phyloP scores from a whole-genome alignment of 2,329 filamentous ascomycete genomes.

The Fusarium sp. region DNA sequence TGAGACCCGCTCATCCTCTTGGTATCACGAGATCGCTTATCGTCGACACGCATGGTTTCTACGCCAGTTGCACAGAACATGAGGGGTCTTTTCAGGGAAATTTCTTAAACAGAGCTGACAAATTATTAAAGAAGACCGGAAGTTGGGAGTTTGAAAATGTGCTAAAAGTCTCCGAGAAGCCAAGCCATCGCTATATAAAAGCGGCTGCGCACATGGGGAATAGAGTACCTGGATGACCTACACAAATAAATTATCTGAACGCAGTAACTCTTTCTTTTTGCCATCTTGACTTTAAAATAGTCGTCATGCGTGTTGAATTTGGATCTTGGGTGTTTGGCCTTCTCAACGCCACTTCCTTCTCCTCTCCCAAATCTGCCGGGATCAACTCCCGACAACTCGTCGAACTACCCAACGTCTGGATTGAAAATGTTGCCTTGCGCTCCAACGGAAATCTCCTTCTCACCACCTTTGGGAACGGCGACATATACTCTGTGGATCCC shows the following conservation, averaged over 20 bases:
- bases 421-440: conserved; percentile 9
- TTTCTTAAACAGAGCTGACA: not conserved
- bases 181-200: not conserved
- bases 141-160: too few species aligned
- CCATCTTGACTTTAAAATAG: not conserved
- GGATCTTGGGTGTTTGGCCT: not conserved
- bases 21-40: not conserved
- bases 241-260: not conserved
- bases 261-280: not conserved
- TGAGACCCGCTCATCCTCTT: not conserved
- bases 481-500: not conserved
- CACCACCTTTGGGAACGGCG: not conserved
- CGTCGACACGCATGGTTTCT: not conserved
- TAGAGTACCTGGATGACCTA: not conserved
- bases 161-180: not conserved
- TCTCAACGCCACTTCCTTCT: not conserved
- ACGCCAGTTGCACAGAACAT: not conserved
- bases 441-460: conserved; percentile 14
- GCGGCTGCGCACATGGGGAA: too few species aligned
- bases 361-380: not conserved
- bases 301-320: not conserved
- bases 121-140: not conserved
- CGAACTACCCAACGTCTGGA: not conserved
- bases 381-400: not conserved
- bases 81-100: not conserved